Conservation (phyloP, 768 basidiomycete genomes). For the Galerina marginata region DNA sequence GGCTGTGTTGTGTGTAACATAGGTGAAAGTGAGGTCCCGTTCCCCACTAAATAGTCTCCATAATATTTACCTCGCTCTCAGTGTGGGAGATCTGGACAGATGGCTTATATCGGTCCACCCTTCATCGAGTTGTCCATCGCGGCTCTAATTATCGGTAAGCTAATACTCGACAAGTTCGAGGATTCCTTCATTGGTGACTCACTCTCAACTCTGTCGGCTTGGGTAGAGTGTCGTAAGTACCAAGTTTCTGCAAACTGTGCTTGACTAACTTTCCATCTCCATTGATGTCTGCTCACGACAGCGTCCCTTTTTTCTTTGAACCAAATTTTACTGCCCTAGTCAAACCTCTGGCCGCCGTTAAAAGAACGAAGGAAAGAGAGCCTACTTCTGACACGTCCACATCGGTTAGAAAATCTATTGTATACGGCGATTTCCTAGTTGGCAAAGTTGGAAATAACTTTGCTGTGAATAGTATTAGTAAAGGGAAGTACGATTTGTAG, state of each 20-base stretch:
- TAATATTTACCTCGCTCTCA: constrained; percentile 27
- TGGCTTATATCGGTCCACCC: constrained; percentile 82
- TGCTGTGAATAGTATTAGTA: constrained; percentile 39
- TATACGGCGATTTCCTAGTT: constrained; percentile 82
- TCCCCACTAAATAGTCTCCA: background rate
- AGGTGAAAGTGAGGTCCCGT: constrained; percentile 73
- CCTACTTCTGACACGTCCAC: constrained; percentile 2
- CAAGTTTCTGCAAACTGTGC: background rate
- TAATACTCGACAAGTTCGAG: background rate
- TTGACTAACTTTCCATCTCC: constrained; percentile 4
- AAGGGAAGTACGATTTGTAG: constrained; percentile 41
- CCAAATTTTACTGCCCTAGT: constrained; percentile 82
- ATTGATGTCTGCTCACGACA: constrained; percentile 28
- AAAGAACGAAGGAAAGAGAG: constrained; percentile 41
- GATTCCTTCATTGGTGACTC: background rate
- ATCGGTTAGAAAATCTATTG: constrained; percentile 45
- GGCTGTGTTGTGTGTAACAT: constrained; percentile 91
- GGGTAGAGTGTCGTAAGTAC: constrained; percentile 72
- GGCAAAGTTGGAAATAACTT: constrained; percentile 81
- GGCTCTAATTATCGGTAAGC: constrained; percentile 68
- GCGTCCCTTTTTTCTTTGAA: constrained; percentile 94
- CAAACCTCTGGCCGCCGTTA: constrained; percentile 65
- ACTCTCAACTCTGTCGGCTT: background rate
- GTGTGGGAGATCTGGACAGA: constrained; percentile 95
- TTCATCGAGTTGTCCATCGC: constrained; percentile 88